These are phyloP conservation scores for Lodderomyces metapsilosis DNA, from an alignment of 1,139 yeast genomes.

Conservation along the genomic window DNA sequence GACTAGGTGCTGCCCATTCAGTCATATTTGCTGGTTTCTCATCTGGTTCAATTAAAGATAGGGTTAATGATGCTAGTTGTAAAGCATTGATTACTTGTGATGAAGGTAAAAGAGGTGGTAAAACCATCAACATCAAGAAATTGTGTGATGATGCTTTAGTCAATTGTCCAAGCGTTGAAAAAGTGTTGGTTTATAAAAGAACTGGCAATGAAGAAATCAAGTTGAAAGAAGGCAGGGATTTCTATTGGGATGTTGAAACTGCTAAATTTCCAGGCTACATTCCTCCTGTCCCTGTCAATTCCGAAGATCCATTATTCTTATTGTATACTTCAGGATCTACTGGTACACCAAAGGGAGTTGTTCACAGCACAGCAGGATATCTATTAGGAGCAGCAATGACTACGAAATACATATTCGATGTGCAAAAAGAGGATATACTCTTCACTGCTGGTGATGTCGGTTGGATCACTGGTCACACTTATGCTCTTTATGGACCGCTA, in stretches of 20 bases:
- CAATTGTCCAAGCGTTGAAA: conserved; percentile 74
- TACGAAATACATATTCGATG: conserved; percentile 89
- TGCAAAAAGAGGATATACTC: conserved; percentile 81
- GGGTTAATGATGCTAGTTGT: conserved; percentile 85
- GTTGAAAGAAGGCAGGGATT: conserved; percentile 83
- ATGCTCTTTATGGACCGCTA: conserved; percentile 92
- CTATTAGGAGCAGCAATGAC: conserved; percentile 93
- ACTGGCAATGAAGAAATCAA: conserved; percentile 68
- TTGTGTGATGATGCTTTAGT: conserved; percentile 91
- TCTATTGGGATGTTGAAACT: conserved; percentile 89
- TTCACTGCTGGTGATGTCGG: conserved; percentile 99
- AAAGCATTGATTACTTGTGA: conserved; percentile 92
- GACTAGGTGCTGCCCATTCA: conserved; percentile 95
- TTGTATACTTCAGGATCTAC: conserved; percentile 96
- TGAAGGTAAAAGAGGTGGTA: conserved; percentile 97
- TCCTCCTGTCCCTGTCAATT: conserved; percentile 82
- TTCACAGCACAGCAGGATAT: conserved; percentile 92
- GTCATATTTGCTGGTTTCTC: conserved; percentile 97
- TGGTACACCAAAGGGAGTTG: conserved; percentile 98
- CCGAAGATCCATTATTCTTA: conserved; percentile 93
- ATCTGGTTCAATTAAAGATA: conserved; percentile 88
- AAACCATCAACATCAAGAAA: conserved; percentile 83
- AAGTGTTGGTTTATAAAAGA: conserved; percentile 84
- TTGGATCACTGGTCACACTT: conserved; percentile 99
- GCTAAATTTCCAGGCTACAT: conserved; percentile 78